phyloP scores from a whole-genome alignment of 192 early-diverging fungal species.

The Coemansia sp. region DNA sequence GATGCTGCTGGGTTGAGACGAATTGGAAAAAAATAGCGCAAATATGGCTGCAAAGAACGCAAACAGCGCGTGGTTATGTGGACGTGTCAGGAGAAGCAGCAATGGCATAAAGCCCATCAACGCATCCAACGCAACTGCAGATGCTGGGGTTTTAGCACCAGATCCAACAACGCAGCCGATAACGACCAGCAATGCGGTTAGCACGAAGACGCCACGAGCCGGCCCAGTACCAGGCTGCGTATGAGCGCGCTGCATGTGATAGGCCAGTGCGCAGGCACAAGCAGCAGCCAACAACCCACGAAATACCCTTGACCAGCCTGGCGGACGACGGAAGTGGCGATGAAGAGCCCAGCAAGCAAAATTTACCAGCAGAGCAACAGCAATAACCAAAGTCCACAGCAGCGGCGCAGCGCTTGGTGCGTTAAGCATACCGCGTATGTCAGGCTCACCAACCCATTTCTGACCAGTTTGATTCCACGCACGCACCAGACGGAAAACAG shows the following conservation, averaged over 20 bases:
- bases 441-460: slow-evolving; percentile 35
- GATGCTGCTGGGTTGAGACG: background rate
- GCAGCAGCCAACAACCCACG: slow-evolving; percentile 22
- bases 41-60: slow-evolving; percentile 57
- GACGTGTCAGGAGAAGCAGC: slow-evolving; percentile 61
- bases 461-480: slow-evolving; percentile 54
- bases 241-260: slow-evolving; percentile 39
- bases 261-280: slow-evolving; percentile 23
- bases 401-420: slow-evolving; percentile 5
- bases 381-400: slow-evolving; percentile 33
- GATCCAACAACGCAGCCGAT: background rate
- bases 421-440: slow-evolving; percentile 36
- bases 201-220: slow-evolving; percentile 25
- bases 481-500: slow-evolving; percentile 33
- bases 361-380: slow-evolving; percentile 9
- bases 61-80: slow-evolving; percentile 63
- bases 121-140: slow-evolving; percentile 17
- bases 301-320: slow-evolving; percentile 16
- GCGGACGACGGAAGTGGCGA: background rate
- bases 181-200: background rate
- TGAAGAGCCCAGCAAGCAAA: slow-evolving; percentile 12
- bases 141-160: background rate
- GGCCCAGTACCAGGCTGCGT: slow-evolving; percentile 27
- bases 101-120: slow-evolving; percentile 57
- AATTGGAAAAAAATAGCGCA: slow-evolving; percentile 30